A percentile compares a stretch with the other conserved stretches of the same genome.
Conservation (phyloP, 345 rosid species). For the Eucalyptus paniculata region DNA sequence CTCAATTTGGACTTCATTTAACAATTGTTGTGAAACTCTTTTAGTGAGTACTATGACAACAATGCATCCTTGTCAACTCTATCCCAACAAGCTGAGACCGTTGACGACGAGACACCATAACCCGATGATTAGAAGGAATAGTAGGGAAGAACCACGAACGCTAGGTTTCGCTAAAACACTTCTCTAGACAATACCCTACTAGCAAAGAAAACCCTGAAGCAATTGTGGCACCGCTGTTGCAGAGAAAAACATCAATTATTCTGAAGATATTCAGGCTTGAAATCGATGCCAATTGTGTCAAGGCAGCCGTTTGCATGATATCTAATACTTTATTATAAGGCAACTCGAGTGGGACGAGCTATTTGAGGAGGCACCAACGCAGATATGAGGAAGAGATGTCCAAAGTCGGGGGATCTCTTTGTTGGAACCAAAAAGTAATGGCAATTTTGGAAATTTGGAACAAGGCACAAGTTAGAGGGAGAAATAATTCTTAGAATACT, state of each 20-base stretch:
- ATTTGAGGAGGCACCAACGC: not conserved
- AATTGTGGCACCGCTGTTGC: not conserved
- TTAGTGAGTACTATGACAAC: not conserved
- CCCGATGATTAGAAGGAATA: not conserved
- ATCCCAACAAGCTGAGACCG: not conserved
- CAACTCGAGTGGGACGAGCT: not conserved
- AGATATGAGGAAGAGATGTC: not conserved
- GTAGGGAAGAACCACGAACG: not conserved
- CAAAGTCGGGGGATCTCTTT: not conserved
- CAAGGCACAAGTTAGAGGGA: not conserved
- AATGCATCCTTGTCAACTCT: not conserved
- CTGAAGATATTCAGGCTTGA: not conserved
- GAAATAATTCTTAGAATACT: not conserved
- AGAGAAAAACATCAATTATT: not conserved
- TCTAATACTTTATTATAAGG: not conserved
- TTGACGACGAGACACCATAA: not conserved
- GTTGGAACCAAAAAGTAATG: not conserved
- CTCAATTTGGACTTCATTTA: not conserved
- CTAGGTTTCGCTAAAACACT: not conserved
- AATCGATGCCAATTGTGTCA: not conserved
- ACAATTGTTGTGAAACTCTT: not conserved
- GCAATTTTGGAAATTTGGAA: not conserved
- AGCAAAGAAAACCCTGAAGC: not conserved
- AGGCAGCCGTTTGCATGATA: not conserved
- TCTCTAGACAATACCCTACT: not conserved